Conservation (phyloP, 139 green algal species). For the Closterium sp. region DNA sequence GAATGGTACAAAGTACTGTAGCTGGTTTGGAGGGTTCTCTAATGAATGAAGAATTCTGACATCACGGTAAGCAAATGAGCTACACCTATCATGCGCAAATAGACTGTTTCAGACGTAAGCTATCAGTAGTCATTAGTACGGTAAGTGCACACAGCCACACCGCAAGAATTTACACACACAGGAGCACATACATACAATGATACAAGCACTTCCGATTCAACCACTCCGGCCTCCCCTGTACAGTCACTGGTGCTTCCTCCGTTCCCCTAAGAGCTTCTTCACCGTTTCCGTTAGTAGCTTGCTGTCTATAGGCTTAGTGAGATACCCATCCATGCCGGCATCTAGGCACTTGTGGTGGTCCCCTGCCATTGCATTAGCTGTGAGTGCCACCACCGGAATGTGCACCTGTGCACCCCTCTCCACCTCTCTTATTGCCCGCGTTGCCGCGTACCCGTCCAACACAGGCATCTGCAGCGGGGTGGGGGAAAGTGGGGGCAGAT, state of each 20-base stretch:
- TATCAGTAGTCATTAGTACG: too few relatives aligned
- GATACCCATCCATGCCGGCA: conserved; percentile 86
- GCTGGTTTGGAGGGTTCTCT: too few relatives aligned
- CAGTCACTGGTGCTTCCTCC: not conserved
- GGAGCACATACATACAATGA: not conserved
- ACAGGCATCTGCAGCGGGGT: not conserved
- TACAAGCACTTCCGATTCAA: too few relatives aligned
- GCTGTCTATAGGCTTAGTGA: conserved; percentile 61
- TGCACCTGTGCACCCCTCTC: not conserved
- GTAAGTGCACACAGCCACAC: not conserved
- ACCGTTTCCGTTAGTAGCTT: not conserved
- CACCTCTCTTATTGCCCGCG: not conserved
- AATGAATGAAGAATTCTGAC: too few relatives aligned
- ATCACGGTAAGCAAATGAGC: too few relatives aligned
- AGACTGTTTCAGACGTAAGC: too few relatives aligned
- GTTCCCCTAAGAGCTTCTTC: conserved; percentile 5
- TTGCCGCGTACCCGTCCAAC: not conserved
- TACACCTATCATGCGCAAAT: too few relatives aligned
- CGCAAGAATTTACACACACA: not conserved
- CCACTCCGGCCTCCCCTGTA: not conserved
- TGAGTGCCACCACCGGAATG: conserved; percentile 87
- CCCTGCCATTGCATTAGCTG: conserved; percentile 70
- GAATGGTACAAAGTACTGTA: too few relatives aligned
- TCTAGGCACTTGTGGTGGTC: conserved; percentile 74
- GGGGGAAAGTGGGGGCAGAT: not conserved